Conservation (phyloP, 176 grass and related monocot species). For the Carex scoparia region DNA sequence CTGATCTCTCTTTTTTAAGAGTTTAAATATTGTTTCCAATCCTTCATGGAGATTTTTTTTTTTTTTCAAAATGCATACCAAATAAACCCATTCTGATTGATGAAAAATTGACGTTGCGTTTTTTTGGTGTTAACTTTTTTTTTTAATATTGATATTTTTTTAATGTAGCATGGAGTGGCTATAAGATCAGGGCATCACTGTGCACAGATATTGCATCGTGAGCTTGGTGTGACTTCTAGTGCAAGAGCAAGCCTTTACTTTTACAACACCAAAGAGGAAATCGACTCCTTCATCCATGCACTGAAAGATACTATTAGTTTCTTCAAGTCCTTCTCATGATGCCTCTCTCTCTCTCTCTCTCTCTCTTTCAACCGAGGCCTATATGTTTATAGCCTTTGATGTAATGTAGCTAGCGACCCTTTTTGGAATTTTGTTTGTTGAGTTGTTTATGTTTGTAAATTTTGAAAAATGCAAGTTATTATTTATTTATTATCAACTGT, state of each 20-base stretch:
- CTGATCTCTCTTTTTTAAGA: not conserved
- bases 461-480: not conserved
- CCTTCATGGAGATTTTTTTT: not conserved
- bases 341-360: not conserved
- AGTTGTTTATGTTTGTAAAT: conserved; percentile 2
- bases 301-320: conserved; percentile 65
- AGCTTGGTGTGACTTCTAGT: conserved; percentile 63
- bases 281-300: conserved; percentile 61
- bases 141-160: conserved; percentile 12
- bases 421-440: not conserved
- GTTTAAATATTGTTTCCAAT: not conserved
- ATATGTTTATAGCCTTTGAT: not conserved
- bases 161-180: conserved; percentile 73
- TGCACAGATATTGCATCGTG: conserved; percentile 69
- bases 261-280: conserved; percentile 88
- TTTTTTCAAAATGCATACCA: not conserved
- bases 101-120: not conserved
- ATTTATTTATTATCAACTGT: not conserved
- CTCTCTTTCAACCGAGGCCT: not conserved
- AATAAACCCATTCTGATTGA: not conserved
- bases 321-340: conserved; percentile 38
- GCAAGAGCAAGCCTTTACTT: conserved; percentile 90
- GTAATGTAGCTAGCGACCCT: not conserved
- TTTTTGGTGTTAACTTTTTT: not conserved
- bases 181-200: conserved; percentile 95